Evolutionary conservation across 2,329 filamentous ascomycete genomes (phyloP), one percentile per base, ranked within the genome.

Genomic region (Knufia petricola): DNA sequence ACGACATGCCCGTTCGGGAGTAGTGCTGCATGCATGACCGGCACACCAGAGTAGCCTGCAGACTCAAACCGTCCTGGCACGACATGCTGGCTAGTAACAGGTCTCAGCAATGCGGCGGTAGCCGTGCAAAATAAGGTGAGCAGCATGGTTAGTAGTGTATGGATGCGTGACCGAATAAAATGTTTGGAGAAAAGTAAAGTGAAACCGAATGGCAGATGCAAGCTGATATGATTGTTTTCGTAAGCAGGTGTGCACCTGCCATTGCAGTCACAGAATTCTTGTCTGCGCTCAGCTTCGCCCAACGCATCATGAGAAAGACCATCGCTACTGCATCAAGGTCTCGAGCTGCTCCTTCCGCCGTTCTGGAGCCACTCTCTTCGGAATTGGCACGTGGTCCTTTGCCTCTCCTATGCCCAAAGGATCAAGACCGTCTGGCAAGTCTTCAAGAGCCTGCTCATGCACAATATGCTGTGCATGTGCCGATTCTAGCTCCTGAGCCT

Each of bases 1-100:
- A 77, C 68, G 9, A 80, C 76, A 45, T 70, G 68, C 20, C 77
- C 77, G 56, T 80, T 79, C 66, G 80, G 68, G 19, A 81, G 67
- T 56, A 70, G 75, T 53, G 77, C 77, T 56, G 79, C 77, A 44
- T 58, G 56, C 78, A 81, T 81, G 13, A 71, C 76, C 34, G 78
- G 77, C n/a, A 81, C 78, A 55, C 78, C 78, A 46, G 75, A 76
- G 50, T 71, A 64, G 15, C 76, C 77, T 48, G 75, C 67, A 30
- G 77, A 60, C 2, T 63, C 62, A 55, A 79, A 72, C 30, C 62
- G 9, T 3, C 30, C 43, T 23, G 43, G 17, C 8, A 36, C 12
- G 15, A 34, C 30, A 63, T 26, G 73, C 73, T 28, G 69, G 67
- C 41, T 69, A 70, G 12, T 66, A 58, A 48, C 46, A 39, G 13